Base-by-base conservation (phyloP, 441 rosid species). In the Hura crepitans region DNA sequence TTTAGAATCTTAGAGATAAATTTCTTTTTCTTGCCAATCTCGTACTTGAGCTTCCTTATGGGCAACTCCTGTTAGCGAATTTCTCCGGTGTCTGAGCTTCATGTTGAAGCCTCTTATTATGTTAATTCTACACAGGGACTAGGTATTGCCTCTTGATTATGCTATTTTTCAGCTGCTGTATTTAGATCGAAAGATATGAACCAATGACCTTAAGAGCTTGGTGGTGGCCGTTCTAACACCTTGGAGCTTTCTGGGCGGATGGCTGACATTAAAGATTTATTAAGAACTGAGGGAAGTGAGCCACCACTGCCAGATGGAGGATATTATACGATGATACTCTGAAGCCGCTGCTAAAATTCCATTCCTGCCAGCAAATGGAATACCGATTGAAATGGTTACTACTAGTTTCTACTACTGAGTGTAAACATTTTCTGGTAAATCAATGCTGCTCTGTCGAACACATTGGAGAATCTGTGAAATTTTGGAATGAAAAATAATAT, bases 401-500 rank as follows among this genome's bases (percentile, higher is more conserved):
- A n/a, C n/a, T n/a, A n/a, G n/a, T n/a, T n/a, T n/a, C n/a, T n/a
- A n/a, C n/a, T 45, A 50, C 70, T 55, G 23, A 49, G 31, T 73
- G 62, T 71, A 39, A 31, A 25, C 55, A 37, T 45, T 55, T 15
- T 56, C 67, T 25, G 28, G 50, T 70, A 51, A 62, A 55, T 56
- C 47, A 51, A 33, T 49, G 46, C 59, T 15, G 45, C 62, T 65
- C 72, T 53, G 2, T 67, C 39, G 23, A 27, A 63, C 15, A 18
- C 22, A 18, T 42, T 8, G 17, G 47, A 62, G 65, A 60, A 47
- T 69, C 27, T 6, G 17, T 17, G 53, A 49, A 15, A 33, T 28
- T 45, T 15, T 62, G 37, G 18, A 50, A 49, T 60, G 28, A 15
- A 28, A 8, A 27, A 27, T 5, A 5, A 18, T 28, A 3, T 20